Conservation (phyloP, 768 basidiomycete species). For the Strobilomyces dryophilus region DNA sequence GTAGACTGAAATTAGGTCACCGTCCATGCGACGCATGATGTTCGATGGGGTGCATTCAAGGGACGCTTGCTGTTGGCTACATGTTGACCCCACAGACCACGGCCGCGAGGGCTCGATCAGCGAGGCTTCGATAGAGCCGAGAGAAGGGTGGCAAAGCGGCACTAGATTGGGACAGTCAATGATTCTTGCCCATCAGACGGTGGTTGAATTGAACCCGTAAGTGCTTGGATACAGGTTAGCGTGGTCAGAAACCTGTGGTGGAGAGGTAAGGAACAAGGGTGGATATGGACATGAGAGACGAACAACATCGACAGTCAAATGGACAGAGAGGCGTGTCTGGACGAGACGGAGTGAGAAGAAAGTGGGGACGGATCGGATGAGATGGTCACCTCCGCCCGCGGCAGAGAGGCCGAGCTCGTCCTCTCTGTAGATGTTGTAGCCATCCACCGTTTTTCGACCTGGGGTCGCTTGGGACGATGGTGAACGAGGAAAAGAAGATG, state of each 20-base stretch:
- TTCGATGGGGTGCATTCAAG: constrained; percentile 19
- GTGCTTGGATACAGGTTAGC: background rate
- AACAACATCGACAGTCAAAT: constrained; percentile 88
- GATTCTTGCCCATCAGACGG: background rate
- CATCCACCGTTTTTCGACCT: constrained; percentile 81
- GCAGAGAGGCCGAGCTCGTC: constrained; percentile 70
- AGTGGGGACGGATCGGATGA: constrained; percentile 6
- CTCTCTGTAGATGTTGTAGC: constrained; percentile 76
- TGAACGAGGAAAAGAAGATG: constrained; percentile 1
- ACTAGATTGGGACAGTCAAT: background rate
- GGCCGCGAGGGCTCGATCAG: constrained; percentile 34
- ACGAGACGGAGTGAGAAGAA: constrained; percentile 19
- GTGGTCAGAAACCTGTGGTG: constrained; percentile 25
- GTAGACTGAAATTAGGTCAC: background rate
- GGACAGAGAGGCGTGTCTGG: constrained; percentile 82
- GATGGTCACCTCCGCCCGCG: constrained; percentile 64
- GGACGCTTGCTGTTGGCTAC: constrained; percentile 48
- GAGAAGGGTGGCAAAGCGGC: background rate
- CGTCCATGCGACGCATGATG: constrained; percentile 21
- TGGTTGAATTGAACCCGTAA: background rate
- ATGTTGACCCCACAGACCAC: constrained; percentile 56
- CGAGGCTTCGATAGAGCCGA: constrained; percentile 60
- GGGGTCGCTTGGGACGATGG: constrained; percentile 12
- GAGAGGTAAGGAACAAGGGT: background rate
- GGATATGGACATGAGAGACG: constrained; percentile 28